Evolutionary conservation across 805 yeast species (phyloP).

Genomic region (Saccharomycopsis fibuligera): DNA sequence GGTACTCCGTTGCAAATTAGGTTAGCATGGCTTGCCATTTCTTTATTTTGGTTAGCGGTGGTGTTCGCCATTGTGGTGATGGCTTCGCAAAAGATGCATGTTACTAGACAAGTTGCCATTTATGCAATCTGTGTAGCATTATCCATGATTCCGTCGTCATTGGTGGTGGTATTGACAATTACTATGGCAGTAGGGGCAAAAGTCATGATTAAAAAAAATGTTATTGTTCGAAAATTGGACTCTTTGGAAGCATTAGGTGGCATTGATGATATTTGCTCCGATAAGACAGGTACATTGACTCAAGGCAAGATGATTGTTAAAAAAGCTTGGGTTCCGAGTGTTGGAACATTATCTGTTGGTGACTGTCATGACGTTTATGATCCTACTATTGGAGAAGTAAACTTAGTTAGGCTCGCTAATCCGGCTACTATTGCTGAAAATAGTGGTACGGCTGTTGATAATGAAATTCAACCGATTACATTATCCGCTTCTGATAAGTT

Average conservation of each 20-base stretch:
- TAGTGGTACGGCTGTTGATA: constrained; percentile 34
- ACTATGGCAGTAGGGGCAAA: constrained; percentile 82
- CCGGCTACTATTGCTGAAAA: constrained; percentile 33
- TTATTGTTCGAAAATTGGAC: constrained; percentile 70
- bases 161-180: constrained; percentile 75
- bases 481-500: constrained; percentile 18
- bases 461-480: constrained; percentile 18
- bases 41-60: constrained; percentile 69
- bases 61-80: constrained; percentile 78
- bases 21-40: constrained; percentile 69
- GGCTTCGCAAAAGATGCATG: constrained; percentile 74
- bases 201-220: constrained; percentile 59
- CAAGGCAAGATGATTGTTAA: constrained; percentile 73
- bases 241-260: constrained; percentile 77
- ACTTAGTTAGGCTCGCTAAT: constrained; percentile 24
- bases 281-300: constrained; percentile 77
- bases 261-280: constrained; percentile 74
- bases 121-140: constrained; percentile 80
- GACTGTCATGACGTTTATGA: constrained; percentile 55
- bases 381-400: constrained; percentile 47
- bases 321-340: constrained; percentile 59
- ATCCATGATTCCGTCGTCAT: constrained; percentile 77
- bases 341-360: constrained; percentile 49
- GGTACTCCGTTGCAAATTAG: constrained; percentile 82
- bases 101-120: constrained; percentile 75